Evolutionary conservation across 1,284 basidiomycete species (phyloP), one percentile per base, ranked within the genome.

Genomic region (Ustilago tritici): DNA sequence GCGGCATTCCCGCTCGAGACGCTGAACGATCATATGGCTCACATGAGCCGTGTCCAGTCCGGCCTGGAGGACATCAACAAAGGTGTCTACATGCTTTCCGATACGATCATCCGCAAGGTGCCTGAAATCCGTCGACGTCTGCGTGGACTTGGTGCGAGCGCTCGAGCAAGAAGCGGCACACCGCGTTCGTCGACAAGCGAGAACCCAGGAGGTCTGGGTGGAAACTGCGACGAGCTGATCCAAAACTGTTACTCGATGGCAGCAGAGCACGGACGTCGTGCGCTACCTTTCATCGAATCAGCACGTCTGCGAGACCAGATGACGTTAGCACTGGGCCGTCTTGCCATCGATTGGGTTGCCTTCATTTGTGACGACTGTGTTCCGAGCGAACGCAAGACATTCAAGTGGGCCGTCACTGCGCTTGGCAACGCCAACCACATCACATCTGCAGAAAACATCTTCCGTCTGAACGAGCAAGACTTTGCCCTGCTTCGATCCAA

Each of bases 311-410:
- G 76, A 17, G 71, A 76, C 28, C 81, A 82, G 54, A 81, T 86
- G 72, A 84, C 80, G n/a, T 64, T 84, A 14, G 78, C 79, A 5
- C 65, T 86, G 1, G 83, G 72, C 11, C 75, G 75, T 15, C 80
- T 85, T 14, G 76, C 84, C 7, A 84, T 86, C 61, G 83, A 86
- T 57, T 99, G 97, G 97, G 94, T 99, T 32, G 92, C 94, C 32
- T 99, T 99, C 88, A 97, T 99, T 75, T 98, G 95, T 87, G 95
- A 98, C 85, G 94, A 96, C 82, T 99, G 97, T 87, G 93, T 98
- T 81, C 94, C 95, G 2, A 93, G 94, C 52, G 96, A 99, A 86
- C 91, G 95, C 70, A 94, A 93, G 87, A 99, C 95, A 0, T 99
- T 99, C 90, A 92, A 94, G 85, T 99, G 96, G 95, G 96, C 97